Evolutionary conservation across 176 grass and related monocot genomes (phyloP).

Genomic region (Typha latifolia): DNA sequence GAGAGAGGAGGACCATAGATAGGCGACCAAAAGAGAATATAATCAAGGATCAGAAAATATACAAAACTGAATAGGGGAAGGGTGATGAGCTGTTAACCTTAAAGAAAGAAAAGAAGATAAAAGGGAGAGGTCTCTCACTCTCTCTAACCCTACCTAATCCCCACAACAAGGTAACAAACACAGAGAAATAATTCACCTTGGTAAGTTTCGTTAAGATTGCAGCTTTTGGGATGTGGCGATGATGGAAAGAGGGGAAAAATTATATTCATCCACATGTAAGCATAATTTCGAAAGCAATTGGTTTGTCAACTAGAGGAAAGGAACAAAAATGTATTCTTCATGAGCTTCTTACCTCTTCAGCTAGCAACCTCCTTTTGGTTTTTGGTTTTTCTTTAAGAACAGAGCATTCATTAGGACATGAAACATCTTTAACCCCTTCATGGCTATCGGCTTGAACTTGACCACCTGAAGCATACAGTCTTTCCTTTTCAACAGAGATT

Average conservation of each 20-base stretch:
- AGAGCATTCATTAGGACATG: conserved; percentile 12
- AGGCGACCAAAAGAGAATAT: no score
- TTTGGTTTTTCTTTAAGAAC: conserved; percentile 15
- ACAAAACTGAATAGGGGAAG: no score
- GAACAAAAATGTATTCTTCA: background rate
- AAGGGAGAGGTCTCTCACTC: no score
- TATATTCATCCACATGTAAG: background rate
- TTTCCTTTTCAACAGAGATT: conserved; percentile 21
- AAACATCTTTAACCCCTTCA: background rate
- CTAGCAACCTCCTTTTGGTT: conserved; percentile 25
- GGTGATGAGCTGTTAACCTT: no score
- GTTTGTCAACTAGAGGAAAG: background rate
- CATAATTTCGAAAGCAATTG: conserved; percentile 17
- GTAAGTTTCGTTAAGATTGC: no score
- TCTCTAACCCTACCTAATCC: no score
- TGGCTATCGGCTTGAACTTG: conserved; percentile 20
- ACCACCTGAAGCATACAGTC: conserved; percentile 12
- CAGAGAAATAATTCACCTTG: no score
- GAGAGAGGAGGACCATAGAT: no score
- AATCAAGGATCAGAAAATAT: no score
- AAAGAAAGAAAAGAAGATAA: no score
- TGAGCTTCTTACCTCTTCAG: conserved; percentile 25
- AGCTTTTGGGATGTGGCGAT: background rate
- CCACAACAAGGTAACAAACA: no score
- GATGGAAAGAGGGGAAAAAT: background rate